Conservation (phyloP, 2,329 filamentous ascomycete genomes). For the Fusarium clavum region DNA sequence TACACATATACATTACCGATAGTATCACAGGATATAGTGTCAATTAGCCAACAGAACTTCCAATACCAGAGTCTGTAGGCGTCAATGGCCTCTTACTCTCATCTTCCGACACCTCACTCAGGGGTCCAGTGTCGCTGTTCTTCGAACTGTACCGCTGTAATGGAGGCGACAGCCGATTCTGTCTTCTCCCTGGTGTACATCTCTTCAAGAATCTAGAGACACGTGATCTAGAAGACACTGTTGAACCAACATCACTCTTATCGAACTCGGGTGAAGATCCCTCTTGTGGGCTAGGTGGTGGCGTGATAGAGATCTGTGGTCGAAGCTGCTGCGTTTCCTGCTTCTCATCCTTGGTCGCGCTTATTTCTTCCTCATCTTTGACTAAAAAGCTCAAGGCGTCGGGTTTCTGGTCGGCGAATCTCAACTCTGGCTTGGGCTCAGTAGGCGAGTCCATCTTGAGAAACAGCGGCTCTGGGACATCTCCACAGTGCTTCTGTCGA, state of each 20-base stretch:
- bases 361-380: accelerated
- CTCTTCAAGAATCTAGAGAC: conserved; percentile 3
- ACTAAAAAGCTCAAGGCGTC: not conserved
- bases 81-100: conserved; percentile 1
- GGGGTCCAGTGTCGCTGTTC: not conserved
- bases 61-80: conserved; percentile 21
- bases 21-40: no score
- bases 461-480: not conserved
- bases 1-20: not conserved
- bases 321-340: not conserved
- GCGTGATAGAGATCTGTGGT: conserved; percentile 1
- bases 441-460: not conserved
- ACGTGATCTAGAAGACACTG: conserved; percentile 5
- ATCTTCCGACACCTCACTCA: not conserved
- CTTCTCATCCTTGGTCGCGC: accelerated
- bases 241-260: not conserved
- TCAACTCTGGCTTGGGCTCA: not conserved
- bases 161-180: not conserved
- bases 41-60: conserved; percentile 9
- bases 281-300: not conserved
- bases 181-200: not conserved
- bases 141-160: not conserved
- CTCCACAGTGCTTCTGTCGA: conserved; percentile 1
- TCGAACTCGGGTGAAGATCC: not conserved
- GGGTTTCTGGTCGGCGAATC: not conserved